phyloP scores from a whole-genome alignment of 2,329 filamentous ascomycete genomes.

The Colletotrichum tropicale region DNA sequence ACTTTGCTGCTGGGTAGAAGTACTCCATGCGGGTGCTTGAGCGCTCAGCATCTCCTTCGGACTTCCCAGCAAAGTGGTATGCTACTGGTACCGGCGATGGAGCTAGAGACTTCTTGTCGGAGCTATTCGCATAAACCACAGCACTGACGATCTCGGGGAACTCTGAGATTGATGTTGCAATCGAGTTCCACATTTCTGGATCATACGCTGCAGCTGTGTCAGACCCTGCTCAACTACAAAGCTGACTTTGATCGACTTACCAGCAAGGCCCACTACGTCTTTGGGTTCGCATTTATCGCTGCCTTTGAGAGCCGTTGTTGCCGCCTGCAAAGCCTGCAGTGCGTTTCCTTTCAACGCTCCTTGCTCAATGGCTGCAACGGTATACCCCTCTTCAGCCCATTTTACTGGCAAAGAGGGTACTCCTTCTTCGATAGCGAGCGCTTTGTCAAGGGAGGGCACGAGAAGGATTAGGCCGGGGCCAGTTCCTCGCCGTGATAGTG shows the following conservation, averaged over 20 bases:
- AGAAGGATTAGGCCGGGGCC: background rate
- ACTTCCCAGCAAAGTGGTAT: constrained; percentile 19
- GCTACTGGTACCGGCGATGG: background rate
- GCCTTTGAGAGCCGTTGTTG: background rate
- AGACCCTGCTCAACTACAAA: background rate
- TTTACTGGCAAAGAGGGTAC: constrained; percentile 63
- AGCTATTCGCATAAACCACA: background rate
- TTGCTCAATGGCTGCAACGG: constrained; percentile 58
- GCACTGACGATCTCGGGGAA: background rate
- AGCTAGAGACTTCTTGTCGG: background rate
- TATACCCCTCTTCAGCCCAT: constrained; percentile 75
- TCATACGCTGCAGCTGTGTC: background rate
- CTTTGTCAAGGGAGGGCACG: background rate
- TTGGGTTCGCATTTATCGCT: background rate
- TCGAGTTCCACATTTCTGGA: background rate
- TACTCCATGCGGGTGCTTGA: constrained; percentile 33
- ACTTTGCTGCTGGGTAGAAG: constrained; percentile 39
- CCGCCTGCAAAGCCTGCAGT: background rate
- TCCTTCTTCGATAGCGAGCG: constrained; percentile 25
- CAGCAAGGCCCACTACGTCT: background rate
- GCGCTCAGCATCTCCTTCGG: constrained; percentile 16
- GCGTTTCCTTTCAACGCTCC: constrained; percentile 21
- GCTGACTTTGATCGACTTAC: background rate
- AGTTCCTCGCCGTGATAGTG: background rate
- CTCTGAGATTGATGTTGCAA: background rate